A percentile compares a stretch with the other conserved stretches of the same genome.
These are phyloP conservation scores for Phytophthora constricta DNA, from an alignment of 352 stramenopile species.

Conservation along the genomic window DNA sequence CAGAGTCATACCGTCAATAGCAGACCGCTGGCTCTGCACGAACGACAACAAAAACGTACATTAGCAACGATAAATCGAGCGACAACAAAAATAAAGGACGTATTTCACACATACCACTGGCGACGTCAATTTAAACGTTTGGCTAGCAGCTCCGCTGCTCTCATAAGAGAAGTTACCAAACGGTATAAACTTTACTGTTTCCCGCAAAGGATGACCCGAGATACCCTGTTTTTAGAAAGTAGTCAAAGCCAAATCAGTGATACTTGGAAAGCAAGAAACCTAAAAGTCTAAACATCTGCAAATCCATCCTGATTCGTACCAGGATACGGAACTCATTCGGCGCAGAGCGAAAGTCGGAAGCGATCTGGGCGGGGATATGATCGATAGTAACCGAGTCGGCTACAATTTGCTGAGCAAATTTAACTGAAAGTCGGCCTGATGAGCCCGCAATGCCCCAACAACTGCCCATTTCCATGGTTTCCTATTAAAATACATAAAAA, in stretches of 20 bases:
- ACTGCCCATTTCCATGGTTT: constrained; percentile 86
- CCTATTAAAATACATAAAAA: constrained; percentile 35
- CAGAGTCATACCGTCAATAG: constrained; percentile 75
- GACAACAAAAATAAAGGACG: not conserved
- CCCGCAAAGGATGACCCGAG: constrained; percentile 41
- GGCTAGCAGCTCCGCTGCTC: constrained; percentile 53
- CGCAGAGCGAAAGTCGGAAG: constrained; percentile 73
- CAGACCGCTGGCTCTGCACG: constrained; percentile 48
- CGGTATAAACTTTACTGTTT: constrained; percentile 56
- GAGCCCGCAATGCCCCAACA: constrained; percentile 77
- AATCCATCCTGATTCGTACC: constrained; percentile 36
- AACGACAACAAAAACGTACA: not conserved
- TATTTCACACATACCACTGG: constrained; percentile 44
- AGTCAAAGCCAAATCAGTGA: constrained; percentile 2
- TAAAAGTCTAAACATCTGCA: not conserved
- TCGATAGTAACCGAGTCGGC: constrained; percentile 78
- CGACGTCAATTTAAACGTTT: constrained; percentile 71
- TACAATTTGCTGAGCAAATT: constrained; percentile 71
- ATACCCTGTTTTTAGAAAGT: constrained; percentile 45
- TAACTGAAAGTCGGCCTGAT: constrained; percentile 74
- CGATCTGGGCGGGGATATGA: constrained; percentile 77
- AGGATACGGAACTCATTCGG: constrained; percentile 70
- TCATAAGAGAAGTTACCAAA: constrained; percentile 83
- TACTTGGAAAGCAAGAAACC: not conserved
- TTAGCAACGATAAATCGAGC: not conserved